Conservation (phyloP, 305 asterid species). For the Ilex paraguariensis region DNA sequence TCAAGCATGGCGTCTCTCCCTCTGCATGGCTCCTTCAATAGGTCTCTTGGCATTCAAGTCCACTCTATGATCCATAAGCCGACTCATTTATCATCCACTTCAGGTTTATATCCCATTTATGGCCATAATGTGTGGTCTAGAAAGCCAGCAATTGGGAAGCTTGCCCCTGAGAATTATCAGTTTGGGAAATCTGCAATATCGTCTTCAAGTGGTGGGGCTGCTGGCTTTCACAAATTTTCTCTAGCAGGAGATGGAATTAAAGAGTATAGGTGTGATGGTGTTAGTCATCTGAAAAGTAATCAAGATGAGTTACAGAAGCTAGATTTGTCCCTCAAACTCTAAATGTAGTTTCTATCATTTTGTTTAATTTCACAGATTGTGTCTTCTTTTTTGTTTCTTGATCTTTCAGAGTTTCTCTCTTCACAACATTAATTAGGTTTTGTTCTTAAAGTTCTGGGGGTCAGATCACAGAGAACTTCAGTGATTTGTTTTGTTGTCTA, state of each 20-base stretch:
- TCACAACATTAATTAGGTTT: too few species aligned
- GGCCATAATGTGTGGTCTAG: conserved; percentile 44
- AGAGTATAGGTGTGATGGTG: conserved; percentile 40
- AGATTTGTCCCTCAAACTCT: conserved; percentile 74
- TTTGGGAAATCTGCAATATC: conserved; percentile 8
- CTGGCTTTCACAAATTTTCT: conserved; percentile 43
- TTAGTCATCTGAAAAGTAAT: conserved; percentile 24
- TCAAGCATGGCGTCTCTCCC: conserved; percentile 59
- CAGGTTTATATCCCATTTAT: conserved; percentile 13
- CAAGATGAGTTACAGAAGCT: conserved; percentile 45
- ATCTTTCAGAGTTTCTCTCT: too few species aligned
- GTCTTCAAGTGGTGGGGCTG: conserved; percentile 37
- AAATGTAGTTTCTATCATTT: background rate
- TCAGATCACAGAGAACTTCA: too few species aligned
- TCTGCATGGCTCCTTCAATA: conserved; percentile 51
- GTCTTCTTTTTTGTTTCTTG: too few species aligned
- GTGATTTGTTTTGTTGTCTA: too few species aligned
- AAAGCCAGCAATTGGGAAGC: conserved; percentile 40
- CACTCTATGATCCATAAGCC: conserved; percentile 73
- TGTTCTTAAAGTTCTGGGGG: too few species aligned
- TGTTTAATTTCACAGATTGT: too few species aligned
- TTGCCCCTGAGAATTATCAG: conserved; percentile 30
- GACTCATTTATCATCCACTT: background rate
- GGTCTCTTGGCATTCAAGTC: conserved; percentile 62
- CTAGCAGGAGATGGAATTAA: conserved; percentile 33